Percentiles rank a stretch among this genome's conserved stretches.
These are phyloP conservation scores for Chamaecyparis obtusa DNA, from an alignment of 75 land plant genomes.

Conservation along the genomic window DNA sequence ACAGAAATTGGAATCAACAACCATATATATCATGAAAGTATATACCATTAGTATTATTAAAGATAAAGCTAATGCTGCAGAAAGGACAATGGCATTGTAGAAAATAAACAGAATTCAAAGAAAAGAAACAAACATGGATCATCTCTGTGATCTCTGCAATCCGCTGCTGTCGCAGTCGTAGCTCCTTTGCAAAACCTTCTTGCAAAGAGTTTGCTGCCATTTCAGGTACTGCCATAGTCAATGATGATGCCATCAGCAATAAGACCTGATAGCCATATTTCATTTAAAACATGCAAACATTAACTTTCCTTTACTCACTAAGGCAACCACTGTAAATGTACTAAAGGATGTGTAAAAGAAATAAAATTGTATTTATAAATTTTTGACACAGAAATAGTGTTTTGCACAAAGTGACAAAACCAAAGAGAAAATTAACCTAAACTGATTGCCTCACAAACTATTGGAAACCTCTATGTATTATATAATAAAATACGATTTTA, in stretches of 20 bases:
- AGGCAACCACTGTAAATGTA: not conserved
- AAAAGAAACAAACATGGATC: conserved; percentile 73
- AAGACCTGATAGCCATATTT: conserved; percentile 54
- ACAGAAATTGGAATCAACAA: not conserved
- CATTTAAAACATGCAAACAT: not conserved
- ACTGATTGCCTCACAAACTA: not conserved
- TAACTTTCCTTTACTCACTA: not conserved
- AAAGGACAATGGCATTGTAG: not conserved
- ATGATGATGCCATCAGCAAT: conserved; percentile 90
- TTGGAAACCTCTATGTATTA: no score
- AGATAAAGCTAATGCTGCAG: not conserved
- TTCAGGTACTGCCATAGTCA: conserved; percentile 47
- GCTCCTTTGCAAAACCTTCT: conserved; percentile 32
- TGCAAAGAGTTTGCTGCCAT: conserved; percentile 16
- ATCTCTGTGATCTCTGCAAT: conserved; percentile 97
- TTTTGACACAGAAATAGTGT: not conserved
- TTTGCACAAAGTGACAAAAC: not conserved
- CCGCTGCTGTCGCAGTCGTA: conserved; percentile 72
- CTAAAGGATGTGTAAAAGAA: not conserved
- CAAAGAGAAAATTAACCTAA: not conserved
- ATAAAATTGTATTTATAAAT: not conserved
- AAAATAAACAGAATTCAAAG: not conserved
- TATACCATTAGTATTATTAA: not conserved
- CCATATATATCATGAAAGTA: not conserved
- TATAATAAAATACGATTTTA: not conserved